Percentiles rank a stretch among this genome's conserved stretches.
These are phyloP conservation scores for Jacaranda mimosifolia DNA, from an alignment of 257 asterid genomes.

Conservation along the genomic window DNA sequence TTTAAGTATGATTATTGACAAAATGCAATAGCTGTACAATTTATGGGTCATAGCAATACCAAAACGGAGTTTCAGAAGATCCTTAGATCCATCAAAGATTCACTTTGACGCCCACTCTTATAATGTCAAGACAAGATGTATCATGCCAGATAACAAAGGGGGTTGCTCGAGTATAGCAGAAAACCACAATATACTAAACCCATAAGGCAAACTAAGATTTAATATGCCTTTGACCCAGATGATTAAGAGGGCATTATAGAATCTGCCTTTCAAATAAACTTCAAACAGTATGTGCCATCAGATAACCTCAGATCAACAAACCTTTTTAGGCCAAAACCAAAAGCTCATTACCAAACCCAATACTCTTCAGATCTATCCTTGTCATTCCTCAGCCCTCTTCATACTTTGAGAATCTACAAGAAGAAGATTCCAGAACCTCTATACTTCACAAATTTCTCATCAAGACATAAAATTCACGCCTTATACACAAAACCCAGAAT, in stretches of 20 bases:
- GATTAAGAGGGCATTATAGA: not conserved
- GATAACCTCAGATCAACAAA: constrained; percentile 18
- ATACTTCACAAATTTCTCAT: not conserved
- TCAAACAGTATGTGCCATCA: constrained; percentile 7
- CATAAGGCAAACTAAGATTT: constrained; percentile 7
- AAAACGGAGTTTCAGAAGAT: not conserved
- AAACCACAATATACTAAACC: too few species aligned
- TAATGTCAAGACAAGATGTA: not conserved
- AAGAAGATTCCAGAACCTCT: constrained; percentile 14
- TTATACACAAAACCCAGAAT: constrained; percentile 25
- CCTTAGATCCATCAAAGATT: constrained; percentile 9
- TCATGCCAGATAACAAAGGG: not conserved
- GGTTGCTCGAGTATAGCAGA: too few species aligned
- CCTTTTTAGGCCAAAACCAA: constrained; percentile 20
- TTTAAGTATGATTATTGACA: not conserved
- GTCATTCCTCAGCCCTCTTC: constrained; percentile 3
- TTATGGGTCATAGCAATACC: not conserved
- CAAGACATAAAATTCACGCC: constrained; percentile 24
- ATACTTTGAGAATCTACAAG: constrained; percentile 3
- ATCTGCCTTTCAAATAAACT: constrained; percentile 11
- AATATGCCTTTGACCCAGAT: constrained; percentile 15
- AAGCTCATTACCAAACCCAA: constrained; percentile 26
- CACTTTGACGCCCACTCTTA: not conserved
- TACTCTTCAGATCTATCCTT: constrained; percentile 46
- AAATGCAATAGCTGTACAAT: constrained; percentile 14